A percentile compares a stretch with the other conserved stretches of the same genome.
Conservation (phyloP, 1,284 basidiomycete genomes). For the Fomitopsis betulina region DNA sequence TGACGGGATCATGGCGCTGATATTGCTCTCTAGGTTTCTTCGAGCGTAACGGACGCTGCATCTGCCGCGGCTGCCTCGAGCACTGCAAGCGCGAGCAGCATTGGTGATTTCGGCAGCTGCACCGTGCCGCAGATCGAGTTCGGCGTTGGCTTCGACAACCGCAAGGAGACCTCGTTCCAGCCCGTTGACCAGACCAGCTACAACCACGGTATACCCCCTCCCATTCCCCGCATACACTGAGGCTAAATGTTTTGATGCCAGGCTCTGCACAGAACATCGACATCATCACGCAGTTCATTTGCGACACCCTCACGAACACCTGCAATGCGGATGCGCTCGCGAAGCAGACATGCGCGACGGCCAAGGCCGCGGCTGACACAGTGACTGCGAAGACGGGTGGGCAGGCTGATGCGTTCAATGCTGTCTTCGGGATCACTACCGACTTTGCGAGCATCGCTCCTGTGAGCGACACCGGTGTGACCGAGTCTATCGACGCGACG, state of each 20-base stretch:
- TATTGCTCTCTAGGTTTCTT: neutral
- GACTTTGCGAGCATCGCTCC: constrained; percentile 22
- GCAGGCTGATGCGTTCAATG: constrained; percentile 58
- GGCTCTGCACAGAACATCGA: constrained; percentile 49
- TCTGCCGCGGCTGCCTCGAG: constrained; percentile 19
- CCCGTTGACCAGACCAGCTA: constrained; percentile 33
- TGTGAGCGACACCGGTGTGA: constrained; percentile 18
- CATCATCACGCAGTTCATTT: constrained; percentile 53
- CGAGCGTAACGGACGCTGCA: constrained; percentile 9
- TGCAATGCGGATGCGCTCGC: constrained; percentile 52
- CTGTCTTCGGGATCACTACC: constrained; percentile 44
- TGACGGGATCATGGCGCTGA: neutral
- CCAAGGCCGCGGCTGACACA: constrained; percentile 36
- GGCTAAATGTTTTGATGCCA: constrained; percentile 26
- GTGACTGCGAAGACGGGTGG: constrained; percentile 41
- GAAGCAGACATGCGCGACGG: constrained; percentile 41
- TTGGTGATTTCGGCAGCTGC: constrained; percentile 56
- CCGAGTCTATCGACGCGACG: neutral
- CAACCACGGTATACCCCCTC: neutral
- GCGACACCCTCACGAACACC: constrained; percentile 45
- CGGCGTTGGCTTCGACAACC: constrained; percentile 50
- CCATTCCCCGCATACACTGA: constrained; percentile 26
- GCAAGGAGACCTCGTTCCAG: constrained; percentile 54
- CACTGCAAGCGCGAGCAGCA: constrained; percentile 21
- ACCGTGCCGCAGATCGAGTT: constrained; percentile 57